These are phyloP conservation scores for Geranomyces variabilis DNA, from an alignment of 192 early-diverging fungal species.

Conservation along the genomic window DNA sequence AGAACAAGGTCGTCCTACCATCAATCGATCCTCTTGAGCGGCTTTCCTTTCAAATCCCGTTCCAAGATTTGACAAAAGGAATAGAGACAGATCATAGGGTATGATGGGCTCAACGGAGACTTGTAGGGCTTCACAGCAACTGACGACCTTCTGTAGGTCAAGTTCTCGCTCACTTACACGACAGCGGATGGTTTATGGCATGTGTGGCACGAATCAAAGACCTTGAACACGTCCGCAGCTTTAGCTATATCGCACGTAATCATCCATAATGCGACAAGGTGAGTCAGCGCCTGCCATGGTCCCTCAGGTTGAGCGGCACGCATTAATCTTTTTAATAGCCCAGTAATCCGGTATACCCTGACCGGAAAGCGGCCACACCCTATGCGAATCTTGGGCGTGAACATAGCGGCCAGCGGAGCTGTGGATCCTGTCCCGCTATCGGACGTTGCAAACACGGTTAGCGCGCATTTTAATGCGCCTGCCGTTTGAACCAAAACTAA, in stretches of 20 bases:
- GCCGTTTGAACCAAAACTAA: too few species aligned
- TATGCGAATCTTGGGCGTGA: constrained; percentile 17
- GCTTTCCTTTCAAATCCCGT: constrained; percentile 48
- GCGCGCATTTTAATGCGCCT: too few species aligned
- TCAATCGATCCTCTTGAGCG: constrained; percentile 36
- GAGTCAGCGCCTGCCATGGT: background rate
- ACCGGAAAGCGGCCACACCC: constrained; percentile 24
- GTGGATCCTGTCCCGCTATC: constrained; percentile 3
- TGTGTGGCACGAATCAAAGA: constrained; percentile 51
- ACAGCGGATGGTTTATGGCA: constrained; percentile 39
- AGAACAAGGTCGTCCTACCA: constrained; percentile 48
- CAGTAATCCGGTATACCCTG: constrained; percentile 28
- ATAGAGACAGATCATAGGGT: background rate
- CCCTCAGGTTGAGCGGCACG: background rate
- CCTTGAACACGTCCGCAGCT: constrained; percentile 54
- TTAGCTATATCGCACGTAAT: constrained; percentile 54
- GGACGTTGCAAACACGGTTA: background rate
- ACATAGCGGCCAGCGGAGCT: background rate
- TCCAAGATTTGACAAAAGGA: background rate
- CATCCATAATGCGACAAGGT: constrained; percentile 56
- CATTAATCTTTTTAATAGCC: constrained; percentile 5
- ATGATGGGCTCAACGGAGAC: background rate
- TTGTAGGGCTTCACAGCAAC: too few species aligned
- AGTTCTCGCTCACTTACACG: constrained; percentile 48
- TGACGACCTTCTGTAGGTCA: constrained; percentile 48